Evolutionary conservation across 1,284 basidiomycete genomes (phyloP).

Genomic region (Ganoderma sp.): DNA sequence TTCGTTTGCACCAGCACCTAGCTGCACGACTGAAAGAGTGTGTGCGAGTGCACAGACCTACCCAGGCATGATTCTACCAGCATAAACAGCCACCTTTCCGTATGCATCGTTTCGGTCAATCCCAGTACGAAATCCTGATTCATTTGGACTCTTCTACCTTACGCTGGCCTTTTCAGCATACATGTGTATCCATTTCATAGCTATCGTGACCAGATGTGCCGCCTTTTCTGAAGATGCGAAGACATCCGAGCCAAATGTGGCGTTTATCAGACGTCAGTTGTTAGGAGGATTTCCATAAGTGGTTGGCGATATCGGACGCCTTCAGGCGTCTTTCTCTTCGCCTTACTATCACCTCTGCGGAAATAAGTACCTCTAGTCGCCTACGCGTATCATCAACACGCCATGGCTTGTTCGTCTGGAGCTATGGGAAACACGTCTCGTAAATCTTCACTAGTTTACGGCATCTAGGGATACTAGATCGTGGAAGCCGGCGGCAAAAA

Average conservation of each 20-base stretch:
- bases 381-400: neutral
- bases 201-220: neutral
- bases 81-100: neutral
- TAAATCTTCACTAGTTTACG: neutral
- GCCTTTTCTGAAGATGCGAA: neutral
- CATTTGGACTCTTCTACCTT: neutral
- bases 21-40: conserved; percentile 14
- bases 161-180: neutral
- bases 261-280: neutral
- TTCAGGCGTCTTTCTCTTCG: neutral
- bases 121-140: neutral
- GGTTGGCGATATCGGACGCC: neutral
- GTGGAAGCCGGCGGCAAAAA: conserved; percentile 8
- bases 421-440: neutral
- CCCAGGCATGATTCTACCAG: neutral
- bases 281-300: neutral
- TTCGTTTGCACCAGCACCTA: conserved; percentile 28
- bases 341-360: neutral
- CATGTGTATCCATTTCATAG: neutral
- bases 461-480: conserved; percentile 2
- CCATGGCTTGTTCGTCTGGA: neutral
- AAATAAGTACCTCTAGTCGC: neutral
- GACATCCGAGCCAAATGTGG: neutral
- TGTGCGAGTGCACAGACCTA: neutral
- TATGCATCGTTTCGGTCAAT: neutral